Percentiles rank a stretch among this genome's conserved stretches.
phyloP scores from a whole-genome alignment of 768 basidiomycete species.

The Collybia mongolica region DNA sequence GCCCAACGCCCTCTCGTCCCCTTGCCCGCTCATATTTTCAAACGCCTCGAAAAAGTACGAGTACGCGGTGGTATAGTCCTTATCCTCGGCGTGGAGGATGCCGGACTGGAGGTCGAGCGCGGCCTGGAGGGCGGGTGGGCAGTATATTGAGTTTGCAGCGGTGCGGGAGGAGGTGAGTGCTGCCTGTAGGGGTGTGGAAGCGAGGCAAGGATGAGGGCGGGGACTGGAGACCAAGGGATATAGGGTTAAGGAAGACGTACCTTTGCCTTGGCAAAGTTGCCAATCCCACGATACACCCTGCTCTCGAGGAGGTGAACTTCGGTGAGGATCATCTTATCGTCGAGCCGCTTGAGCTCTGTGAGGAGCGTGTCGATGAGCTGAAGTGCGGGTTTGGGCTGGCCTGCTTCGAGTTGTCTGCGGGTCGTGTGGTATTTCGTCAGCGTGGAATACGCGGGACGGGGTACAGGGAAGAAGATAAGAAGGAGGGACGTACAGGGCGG shows the following conservation, averaged over 20 bases:
- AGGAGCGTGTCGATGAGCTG: constrained; percentile 83
- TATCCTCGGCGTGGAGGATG: constrained; percentile 93
- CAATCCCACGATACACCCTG: constrained; percentile 84
- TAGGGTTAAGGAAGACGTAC: constrained; percentile 33
- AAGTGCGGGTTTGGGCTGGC: constrained; percentile 77
- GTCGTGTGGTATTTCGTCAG: background rate
- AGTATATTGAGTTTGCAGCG: constrained; percentile 95
- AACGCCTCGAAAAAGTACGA: constrained; percentile 98
- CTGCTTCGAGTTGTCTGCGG: constrained; percentile 67
- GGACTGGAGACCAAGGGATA: constrained; percentile 18
- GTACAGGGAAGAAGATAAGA: background rate
- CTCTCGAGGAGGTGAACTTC: constrained; percentile 96
- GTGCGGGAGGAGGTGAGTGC: constrained; percentile 89
- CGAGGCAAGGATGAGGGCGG: background rate
- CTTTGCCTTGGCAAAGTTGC: constrained; percentile 90
- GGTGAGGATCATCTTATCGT: constrained; percentile 97
- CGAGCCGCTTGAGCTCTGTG: constrained; percentile 86
- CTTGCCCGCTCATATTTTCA: constrained; percentile 81
- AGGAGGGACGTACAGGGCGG: constrained; percentile 51
- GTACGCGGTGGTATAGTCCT: constrained; percentile 96
- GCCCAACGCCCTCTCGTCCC: constrained; percentile 71
- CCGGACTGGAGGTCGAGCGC: constrained; percentile 58
- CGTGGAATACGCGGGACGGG: background rate
- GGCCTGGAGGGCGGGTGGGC: constrained; percentile 45
- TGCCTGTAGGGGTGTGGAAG: too few relatives aligned